Percentiles rank a stretch among this genome's conserved stretches.
These are phyloP conservation scores for Linanthus parryae DNA, from an alignment of 148 eudicot species.

Conservation along the genomic window DNA sequence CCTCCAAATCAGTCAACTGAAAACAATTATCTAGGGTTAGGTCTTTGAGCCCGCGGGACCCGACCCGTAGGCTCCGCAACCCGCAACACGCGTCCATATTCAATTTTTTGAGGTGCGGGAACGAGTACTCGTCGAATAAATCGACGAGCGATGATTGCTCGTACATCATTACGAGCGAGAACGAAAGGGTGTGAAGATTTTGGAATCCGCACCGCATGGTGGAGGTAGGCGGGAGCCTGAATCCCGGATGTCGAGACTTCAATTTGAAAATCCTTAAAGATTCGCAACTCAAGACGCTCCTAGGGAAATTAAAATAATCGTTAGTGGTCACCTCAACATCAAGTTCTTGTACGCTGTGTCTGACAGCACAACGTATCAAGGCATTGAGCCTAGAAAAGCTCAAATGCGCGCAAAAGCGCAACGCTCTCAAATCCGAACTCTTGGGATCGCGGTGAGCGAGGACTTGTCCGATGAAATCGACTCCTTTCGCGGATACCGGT, in stretches of 20 bases:
- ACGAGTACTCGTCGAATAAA: conserved; percentile 35
- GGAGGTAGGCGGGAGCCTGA: conserved; percentile 33
- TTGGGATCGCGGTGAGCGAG: conserved; percentile 29
- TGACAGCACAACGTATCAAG: conserved; percentile 38
- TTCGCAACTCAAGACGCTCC: conserved; percentile 20
- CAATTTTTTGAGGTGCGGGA: conserved; percentile 36
- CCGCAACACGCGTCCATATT: conserved; percentile 27
- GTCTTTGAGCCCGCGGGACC: conserved; percentile 29
- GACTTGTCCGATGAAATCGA: conserved; percentile 21
- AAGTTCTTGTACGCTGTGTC: conserved; percentile 44
- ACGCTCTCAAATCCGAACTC: conserved; percentile 22
- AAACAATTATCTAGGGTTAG: conserved; percentile 31
- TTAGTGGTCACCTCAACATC: conserved; percentile 42
- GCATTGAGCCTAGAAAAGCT: conserved; percentile 31
- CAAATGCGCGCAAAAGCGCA: conserved; percentile 34
- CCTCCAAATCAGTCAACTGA: conserved; percentile 24
- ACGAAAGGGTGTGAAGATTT: conserved; percentile 26
- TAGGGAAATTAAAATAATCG: conserved; percentile 46
- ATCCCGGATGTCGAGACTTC: conserved; percentile 36
- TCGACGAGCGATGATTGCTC: conserved; percentile 25
- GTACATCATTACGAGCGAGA: conserved; percentile 20
- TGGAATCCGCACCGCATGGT: conserved; percentile 37
- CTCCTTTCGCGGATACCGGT: background rate
- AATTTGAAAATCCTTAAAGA: conserved; percentile 31
- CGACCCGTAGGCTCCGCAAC: conserved; percentile 27